These are phyloP conservation scores for Lentinula boryana DNA, from an alignment of 768 basidiomycete genomes.

Conservation along the genomic window DNA sequence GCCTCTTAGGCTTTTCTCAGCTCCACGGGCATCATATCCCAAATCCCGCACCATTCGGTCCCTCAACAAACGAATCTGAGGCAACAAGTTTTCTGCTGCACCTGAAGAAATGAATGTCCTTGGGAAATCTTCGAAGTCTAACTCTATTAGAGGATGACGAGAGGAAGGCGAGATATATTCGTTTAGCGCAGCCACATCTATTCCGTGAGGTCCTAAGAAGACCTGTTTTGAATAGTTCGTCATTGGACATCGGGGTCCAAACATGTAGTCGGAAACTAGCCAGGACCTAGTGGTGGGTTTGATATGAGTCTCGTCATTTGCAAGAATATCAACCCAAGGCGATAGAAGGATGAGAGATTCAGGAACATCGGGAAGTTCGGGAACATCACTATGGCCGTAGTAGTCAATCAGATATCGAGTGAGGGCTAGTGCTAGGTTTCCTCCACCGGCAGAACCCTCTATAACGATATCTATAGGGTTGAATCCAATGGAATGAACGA, in stretches of 20 bases:
- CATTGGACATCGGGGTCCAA: constrained; percentile 10
- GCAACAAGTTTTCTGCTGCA: constrained; percentile 42
- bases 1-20: background rate
- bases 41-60: constrained; percentile 46
- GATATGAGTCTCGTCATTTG: constrained; percentile 27
- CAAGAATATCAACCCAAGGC: constrained; percentile 45
- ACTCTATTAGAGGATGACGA: constrained; percentile 23
- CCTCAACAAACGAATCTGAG: constrained; percentile 40
- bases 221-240: constrained; percentile 17
- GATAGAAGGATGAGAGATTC: constrained; percentile 47
- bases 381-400: constrained; percentile 14
- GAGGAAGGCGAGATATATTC: constrained; percentile 57
- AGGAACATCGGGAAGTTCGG: constrained; percentile 32
- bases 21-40: constrained; percentile 33
- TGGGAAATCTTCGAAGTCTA: constrained; percentile 51
- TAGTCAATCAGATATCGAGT: constrained; percentile 56
- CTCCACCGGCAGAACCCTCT: constrained; percentile 74
- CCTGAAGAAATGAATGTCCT: constrained; percentile 51
- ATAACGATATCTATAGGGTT: constrained; percentile 55
- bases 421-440: constrained; percentile 61
- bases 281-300: constrained; percentile 25
- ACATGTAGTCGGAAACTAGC: constrained; percentile 31
- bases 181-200: constrained; percentile 37
- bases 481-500: constrained; percentile 52
- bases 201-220: constrained; percentile 42